Percentiles rank a stretch among this genome's conserved stretches.
These are phyloP conservation scores for Halophytophthora polymorphica DNA, from an alignment of 352 stramenopile species.

Conservation along the genomic window DNA sequence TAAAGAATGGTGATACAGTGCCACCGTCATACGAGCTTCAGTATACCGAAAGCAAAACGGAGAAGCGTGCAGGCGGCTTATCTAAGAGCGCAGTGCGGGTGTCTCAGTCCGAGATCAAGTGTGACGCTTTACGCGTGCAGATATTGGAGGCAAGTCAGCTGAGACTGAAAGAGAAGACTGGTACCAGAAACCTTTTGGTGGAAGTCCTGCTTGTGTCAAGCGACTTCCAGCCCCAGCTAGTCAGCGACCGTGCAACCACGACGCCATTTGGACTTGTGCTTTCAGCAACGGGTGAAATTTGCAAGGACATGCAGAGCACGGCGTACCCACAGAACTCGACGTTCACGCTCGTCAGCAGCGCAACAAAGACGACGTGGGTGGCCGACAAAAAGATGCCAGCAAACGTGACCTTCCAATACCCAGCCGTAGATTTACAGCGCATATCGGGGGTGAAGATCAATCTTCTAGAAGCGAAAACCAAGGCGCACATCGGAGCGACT, in stretches of 20 bases:
- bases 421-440: slow-evolving; percentile 39
- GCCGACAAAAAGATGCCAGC: background rate
- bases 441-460: slow-evolving; percentile 34
- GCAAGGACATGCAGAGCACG: slow-evolving; percentile 21
- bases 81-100: slow-evolving; percentile 17
- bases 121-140: slow-evolving; percentile 40
- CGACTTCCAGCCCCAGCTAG: slow-evolving; percentile 34
- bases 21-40: slow-evolving; percentile 14
- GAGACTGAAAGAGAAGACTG: slow-evolving; percentile 31
- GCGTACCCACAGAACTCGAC: slow-evolving; percentile 30
- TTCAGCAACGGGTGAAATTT: slow-evolving; percentile 41
- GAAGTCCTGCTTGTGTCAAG: slow-evolving; percentile 49
- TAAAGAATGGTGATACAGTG: slow-evolving; percentile 1
- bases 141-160: slow-evolving; percentile 55
- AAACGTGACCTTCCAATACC: slow-evolving; percentile 29
- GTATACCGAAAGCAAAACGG: slow-evolving; percentile 11
- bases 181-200: slow-evolving; percentile 23
- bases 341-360: slow-evolving; percentile 15
- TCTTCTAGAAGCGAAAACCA: slow-evolving; percentile 26
- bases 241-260: slow-evolving; percentile 12
- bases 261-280: slow-evolving; percentile 45
- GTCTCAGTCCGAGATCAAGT: slow-evolving; percentile 33
- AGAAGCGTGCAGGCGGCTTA: too few relatives aligned
- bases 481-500: slow-evolving; percentile 31
- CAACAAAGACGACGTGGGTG: slow-evolving; percentile 3